A percentile compares a stretch with the other conserved stretches of the same genome.
Conservation (phyloP, 2,329 filamentous ascomycete species). For the Fusarium floridanum region DNA sequence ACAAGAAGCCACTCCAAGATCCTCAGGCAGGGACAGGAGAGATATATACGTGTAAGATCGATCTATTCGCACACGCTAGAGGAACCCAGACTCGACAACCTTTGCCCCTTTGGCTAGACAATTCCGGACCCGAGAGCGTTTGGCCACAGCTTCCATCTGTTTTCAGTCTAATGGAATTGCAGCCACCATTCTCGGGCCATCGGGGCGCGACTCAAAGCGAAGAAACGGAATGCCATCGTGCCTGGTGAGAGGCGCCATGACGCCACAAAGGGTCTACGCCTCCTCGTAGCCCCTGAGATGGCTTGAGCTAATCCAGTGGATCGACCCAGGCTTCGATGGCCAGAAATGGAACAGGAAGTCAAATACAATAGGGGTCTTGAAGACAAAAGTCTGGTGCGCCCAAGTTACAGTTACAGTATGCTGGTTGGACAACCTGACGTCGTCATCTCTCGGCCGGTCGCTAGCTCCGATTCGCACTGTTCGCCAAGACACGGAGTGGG, state of each 20-base stretch:
- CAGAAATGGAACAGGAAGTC: background rate
- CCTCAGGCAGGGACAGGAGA: background rate
- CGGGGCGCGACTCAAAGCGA: background rate
- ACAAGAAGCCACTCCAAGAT: background rate
- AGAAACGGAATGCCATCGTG: background rate
- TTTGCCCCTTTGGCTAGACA: background rate
- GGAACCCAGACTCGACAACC: background rate
- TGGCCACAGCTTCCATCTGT: background rate
- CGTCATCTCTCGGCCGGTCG: background rate
- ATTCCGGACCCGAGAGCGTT: constrained; percentile 1
- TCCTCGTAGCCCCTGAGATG: background rate
- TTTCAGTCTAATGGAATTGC: background rate
- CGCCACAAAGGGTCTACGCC: background rate
- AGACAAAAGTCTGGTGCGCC: background rate
- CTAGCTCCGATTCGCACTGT: background rate
- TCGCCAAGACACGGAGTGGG: background rate
- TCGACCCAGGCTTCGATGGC: background rate
- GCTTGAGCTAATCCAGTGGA: background rate
- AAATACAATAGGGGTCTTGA: background rate
- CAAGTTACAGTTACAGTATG: background rate
- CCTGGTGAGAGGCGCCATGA: background rate
- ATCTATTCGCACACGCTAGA: background rate
- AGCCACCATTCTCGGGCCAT: background rate
- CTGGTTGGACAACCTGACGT: background rate
- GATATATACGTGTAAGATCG: background rate